A percentile compares a stretch with the other conserved stretches of the same genome.
phyloP scores from a whole-genome alignment of 805 yeast species.

The Candida michaelii region DNA sequence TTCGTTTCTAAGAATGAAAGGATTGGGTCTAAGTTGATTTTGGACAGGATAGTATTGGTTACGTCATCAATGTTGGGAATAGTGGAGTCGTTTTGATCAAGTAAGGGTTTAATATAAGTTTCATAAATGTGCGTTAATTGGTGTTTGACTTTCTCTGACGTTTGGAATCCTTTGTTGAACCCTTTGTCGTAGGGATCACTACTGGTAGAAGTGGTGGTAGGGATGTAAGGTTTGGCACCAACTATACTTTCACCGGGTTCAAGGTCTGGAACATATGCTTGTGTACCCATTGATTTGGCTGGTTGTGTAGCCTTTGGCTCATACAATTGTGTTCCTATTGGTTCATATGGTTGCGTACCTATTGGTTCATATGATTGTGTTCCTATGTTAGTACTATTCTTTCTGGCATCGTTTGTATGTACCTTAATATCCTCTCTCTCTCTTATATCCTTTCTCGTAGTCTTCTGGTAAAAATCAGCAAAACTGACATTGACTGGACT shows the following conservation, averaged over 20 bases:
- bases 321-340: background rate
- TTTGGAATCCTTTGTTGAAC: slow-evolving; percentile 31
- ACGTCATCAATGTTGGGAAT: slow-evolving; percentile 28
- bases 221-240: too few relatives aligned
- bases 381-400: too few relatives aligned
- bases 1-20: slow-evolving; percentile 28
- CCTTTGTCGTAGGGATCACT: slow-evolving; percentile 35
- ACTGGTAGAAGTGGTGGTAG: background rate
- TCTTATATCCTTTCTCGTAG: background rate
- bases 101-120: slow-evolving; percentile 14
- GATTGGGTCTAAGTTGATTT: slow-evolving; percentile 36
- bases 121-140: slow-evolving; percentile 15
- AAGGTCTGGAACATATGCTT: background rate
- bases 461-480: slow-evolving; percentile 15
- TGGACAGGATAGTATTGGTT: slow-evolving; percentile 32
- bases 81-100: slow-evolving; percentile 5
- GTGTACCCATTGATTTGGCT: background rate
- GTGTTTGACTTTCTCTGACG: slow-evolving; percentile 23
- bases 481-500: slow-evolving; percentile 32
- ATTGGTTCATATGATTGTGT: too few relatives aligned
- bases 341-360: too few relatives aligned
- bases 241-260: background rate
- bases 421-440: too few relatives aligned
- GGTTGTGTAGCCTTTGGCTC: background rate
- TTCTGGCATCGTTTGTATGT: too few relatives aligned